Conservation (phyloP, 1,284 basidiomycete species). For the Ganoderma boninense region DNA sequence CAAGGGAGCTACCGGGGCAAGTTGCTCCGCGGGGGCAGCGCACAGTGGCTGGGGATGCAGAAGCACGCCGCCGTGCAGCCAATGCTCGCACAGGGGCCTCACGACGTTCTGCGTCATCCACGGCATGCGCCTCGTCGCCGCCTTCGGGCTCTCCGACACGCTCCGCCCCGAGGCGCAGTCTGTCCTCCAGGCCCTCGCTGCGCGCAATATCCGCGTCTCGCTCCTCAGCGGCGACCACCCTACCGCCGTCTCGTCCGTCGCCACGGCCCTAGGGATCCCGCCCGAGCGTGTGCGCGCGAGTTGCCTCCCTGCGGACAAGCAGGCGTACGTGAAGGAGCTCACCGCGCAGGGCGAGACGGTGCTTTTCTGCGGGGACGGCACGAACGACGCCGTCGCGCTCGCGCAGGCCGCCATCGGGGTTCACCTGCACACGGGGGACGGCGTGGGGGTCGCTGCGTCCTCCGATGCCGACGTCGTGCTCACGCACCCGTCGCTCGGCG, state of each 20-base stretch:
- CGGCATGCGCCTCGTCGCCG: constrained; percentile 43
- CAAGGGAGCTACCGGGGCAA: constrained; percentile 39
- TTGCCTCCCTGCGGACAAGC: constrained; percentile 61
- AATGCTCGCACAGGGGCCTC: constrained; percentile 38
- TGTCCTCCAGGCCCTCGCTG: constrained; percentile 49
- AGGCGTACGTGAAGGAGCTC: constrained; percentile 51
- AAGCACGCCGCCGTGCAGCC: constrained; percentile 33
- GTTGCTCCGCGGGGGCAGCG: constrained; percentile 46
- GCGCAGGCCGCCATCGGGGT: constrained; percentile 59
- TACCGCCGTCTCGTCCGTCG: constrained; percentile 58
- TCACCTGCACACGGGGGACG: constrained; percentile 53
- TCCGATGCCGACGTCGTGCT: constrained; percentile 59
- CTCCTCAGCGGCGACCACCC: constrained; percentile 66
- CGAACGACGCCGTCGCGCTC: constrained; percentile 62
- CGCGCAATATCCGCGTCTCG: constrained; percentile 50
- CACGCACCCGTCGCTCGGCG: constrained; percentile 46
- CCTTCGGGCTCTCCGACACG: constrained; percentile 58
- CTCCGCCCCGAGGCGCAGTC: constrained; percentile 53
- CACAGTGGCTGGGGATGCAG: constrained; percentile 42
- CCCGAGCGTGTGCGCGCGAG: constrained; percentile 52
- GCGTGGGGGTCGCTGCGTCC: constrained; percentile 46
- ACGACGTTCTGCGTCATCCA: constrained; percentile 49
- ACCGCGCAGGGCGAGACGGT: constrained; percentile 42
- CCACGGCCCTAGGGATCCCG: constrained; percentile 48
- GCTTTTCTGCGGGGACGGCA: constrained; percentile 56